A percentile compares a stretch with the other conserved stretches of the same genome.
These are phyloP conservation scores for Vitis rupestris DNA, from an alignment of 164 flowering plant species.

Conservation along the genomic window DNA sequence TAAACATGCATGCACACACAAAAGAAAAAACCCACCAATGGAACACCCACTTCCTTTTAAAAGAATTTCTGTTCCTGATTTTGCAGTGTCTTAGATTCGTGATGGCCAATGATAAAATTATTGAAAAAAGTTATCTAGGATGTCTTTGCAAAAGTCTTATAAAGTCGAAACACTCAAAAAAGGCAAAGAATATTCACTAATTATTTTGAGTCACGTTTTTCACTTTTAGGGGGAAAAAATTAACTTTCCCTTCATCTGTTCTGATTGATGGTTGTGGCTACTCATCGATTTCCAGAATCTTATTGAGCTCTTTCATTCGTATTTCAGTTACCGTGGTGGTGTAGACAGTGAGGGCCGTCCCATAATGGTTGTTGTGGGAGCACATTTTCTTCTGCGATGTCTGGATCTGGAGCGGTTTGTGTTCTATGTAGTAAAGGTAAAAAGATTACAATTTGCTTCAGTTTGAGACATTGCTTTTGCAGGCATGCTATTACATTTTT, in stretches of 20 bases:
- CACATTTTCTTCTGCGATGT: slow-evolving; percentile 97
- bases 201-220: no score
- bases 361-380: slow-evolving; percentile 98
- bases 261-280: not conserved
- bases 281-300: not conserved
- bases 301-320: not conserved
- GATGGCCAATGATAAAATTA: no score
- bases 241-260: not conserved
- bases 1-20: no score
- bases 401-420: slow-evolving; percentile 98
- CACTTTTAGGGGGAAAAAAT: no score
- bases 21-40: no score
- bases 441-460: not conserved
- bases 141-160: no score
- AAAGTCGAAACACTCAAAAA: no score
- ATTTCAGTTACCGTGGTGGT: slow-evolving; percentile 90
- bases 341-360: slow-evolving; percentile 99
- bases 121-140: no score
- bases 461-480: slow-evolving; percentile 4
- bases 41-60: no score
- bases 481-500: not conserved
- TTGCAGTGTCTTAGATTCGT: no score
- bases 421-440: slow-evolving; percentile 85
- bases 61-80: no score
- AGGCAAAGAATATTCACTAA: no score